Evolutionary conservation across 164 flowering plant genomes (phyloP).

Genomic region (Umbellularia californica): DNA sequence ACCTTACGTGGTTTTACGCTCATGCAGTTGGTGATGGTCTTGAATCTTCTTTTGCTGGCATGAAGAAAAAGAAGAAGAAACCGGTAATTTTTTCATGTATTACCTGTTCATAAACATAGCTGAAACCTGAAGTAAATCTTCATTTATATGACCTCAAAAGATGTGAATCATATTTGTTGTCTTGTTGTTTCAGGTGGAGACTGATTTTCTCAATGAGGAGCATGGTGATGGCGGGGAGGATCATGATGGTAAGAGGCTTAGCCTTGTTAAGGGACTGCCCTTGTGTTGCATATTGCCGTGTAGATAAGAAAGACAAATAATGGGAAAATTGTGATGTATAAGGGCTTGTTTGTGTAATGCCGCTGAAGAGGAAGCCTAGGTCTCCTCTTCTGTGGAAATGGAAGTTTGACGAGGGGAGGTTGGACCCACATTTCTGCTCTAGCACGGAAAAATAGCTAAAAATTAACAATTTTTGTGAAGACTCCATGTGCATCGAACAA

Average conservation of each 20-base stretch:
- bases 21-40: conserved; percentile 70
- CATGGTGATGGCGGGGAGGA: conserved; percentile 53
- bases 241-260: conserved; percentile 45
- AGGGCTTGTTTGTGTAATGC: too few relatives aligned
- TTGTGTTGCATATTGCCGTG: neutral
- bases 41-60: conserved; percentile 62
- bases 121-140: neutral
- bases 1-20: too few relatives aligned
- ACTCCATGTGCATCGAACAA: too few relatives aligned
- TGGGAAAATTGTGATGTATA: too few relatives aligned
- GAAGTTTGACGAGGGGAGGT: too few relatives aligned
- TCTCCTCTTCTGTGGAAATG: too few relatives aligned
- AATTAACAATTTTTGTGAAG: too few relatives aligned
- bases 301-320: neutral
- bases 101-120: neutral
- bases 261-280: neutral
- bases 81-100: conserved; percentile 29
- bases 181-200: conserved; percentile 45
- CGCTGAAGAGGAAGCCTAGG: too few relatives aligned
- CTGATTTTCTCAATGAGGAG: conserved; percentile 54
- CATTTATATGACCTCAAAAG: neutral
- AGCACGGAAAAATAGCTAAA: too few relatives aligned
- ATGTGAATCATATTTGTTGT: neutral
- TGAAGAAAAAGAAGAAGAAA: conserved; percentile 96
- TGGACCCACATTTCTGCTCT: too few relatives aligned